These are phyloP conservation scores for Nicotiana tomentosiformis DNA, from an alignment of 257 asterid species.

Conservation along the genomic window DNA sequence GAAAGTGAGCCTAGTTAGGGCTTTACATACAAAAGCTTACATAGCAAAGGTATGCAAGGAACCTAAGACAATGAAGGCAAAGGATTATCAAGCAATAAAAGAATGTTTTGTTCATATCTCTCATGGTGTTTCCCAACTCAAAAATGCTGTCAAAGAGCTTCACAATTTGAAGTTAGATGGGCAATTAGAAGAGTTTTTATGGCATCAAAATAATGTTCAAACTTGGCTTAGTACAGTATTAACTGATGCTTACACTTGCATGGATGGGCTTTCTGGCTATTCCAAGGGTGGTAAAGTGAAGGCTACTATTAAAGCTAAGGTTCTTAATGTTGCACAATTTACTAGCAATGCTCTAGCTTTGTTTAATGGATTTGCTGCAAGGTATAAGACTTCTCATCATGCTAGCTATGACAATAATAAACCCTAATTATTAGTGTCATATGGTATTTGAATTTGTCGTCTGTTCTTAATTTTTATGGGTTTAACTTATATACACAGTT, in stretches of 20 bases:
- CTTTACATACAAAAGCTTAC: conserved; percentile 37
- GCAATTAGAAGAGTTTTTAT: conserved; percentile 25
- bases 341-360: conserved; percentile 54
- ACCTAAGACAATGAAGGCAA: conserved; percentile 24
- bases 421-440: neutral
- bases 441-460: neutral
- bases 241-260: conserved; percentile 41
- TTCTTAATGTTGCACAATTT: conserved; percentile 42
- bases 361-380: conserved; percentile 45
- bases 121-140: conserved; percentile 47
- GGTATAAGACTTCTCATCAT: conserved; percentile 19
- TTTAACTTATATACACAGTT: neutral
- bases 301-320: conserved; percentile 45
- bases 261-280: conserved; percentile 44
- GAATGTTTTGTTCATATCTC: conserved; percentile 59
- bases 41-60: conserved; percentile 35
- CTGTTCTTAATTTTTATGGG: neutral
- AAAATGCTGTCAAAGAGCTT: conserved; percentile 41
- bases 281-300: conserved; percentile 34
- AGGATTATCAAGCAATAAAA: conserved; percentile 28
- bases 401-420: neutral
- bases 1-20: conserved; percentile 40
- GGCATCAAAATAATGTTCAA: conserved; percentile 53
- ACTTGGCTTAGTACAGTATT: conserved; percentile 56
- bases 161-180: conserved; percentile 25